These are phyloP conservation scores for Trichoderma pleuroti DNA, from an alignment of 2,329 filamentous ascomycete species.

Conservation along the genomic window DNA sequence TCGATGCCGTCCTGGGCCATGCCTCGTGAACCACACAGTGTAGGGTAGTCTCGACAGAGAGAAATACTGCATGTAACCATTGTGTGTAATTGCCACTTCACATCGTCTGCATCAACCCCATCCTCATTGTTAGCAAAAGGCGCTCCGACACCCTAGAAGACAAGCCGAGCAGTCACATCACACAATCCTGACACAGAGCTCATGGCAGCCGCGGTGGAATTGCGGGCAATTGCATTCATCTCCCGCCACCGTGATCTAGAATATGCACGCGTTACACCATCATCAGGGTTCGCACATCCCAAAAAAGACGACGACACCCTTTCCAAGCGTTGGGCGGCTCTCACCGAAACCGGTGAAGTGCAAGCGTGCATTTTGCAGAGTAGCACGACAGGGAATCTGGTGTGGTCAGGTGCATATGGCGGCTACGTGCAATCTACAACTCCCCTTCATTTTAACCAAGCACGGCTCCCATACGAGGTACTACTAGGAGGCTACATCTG, in stretches of 20 bases:
- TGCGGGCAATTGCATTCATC: not conserved
- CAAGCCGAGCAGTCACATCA: not conserved
- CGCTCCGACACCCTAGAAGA: not conserved
- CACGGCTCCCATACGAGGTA: not conserved
- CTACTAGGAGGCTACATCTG: not conserved
- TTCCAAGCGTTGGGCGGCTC: not conserved
- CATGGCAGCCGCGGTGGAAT: slow-evolving; percentile 4
- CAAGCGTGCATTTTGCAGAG: not conserved
- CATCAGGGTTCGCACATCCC: not conserved
- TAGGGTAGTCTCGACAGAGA: not conserved
- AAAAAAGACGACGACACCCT: not conserved
- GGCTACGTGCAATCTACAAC: not conserved
- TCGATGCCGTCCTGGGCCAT: not conserved
- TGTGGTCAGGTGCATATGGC: slow-evolving; percentile 12
- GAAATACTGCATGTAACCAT: not conserved
- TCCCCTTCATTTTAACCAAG: not conserved
- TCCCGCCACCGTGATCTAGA: not conserved
- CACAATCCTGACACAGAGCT: not conserved
- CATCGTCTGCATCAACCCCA: not conserved
- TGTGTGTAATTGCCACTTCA: not conserved
- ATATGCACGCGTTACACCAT: not conserved
- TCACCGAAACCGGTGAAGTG: slow-evolving; percentile 13
- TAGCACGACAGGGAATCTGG: slow-evolving; percentile 10
- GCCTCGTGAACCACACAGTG: too few species aligned
- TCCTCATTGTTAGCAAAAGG: not conserved